Base-by-base conservation (phyloP, 2,329 filamentous ascomycete genomes). In the Cryphonectria parasitica region DNA sequence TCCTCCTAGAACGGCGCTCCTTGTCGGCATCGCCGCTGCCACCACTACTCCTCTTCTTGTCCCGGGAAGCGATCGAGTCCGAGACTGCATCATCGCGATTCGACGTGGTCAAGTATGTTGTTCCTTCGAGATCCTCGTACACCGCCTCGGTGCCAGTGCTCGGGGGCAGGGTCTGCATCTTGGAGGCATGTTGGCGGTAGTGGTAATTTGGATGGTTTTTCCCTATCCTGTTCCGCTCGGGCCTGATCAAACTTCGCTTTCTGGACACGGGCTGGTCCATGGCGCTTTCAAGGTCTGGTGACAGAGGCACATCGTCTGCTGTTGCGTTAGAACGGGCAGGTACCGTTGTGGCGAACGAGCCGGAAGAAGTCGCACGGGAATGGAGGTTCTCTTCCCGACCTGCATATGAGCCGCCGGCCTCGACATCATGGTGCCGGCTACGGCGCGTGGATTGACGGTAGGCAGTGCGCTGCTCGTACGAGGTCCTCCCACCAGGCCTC, bases 141-240 rank as follows among this genome's bases (percentile, higher is more conserved):
- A 97, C 89, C 2, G 95, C 94, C 76, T 98, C 95, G 76, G 97
- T 92, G 72, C 96, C 96, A 0, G 96, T 98, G 8, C 93, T 92
- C 0, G 96, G 98, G 0, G 97, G 96, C 74, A 94, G 86, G 6
- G 94, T 92, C 69, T 91, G 87, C 94, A 99, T 98, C 74, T 95
- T 92, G 76, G 94, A 92, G 13, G 97, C 94, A 88, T 97, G 95
- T 79, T 97, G 92, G 75, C 94, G 90, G 81, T 99, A 99, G 82
- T 98, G 89, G 78, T 98, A 99, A 80, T 98, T 97, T 19, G 95
- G 94, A 79, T 98, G 94, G 75, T 95, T 92, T 74, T 87, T 90
- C 75, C 95, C 92, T 75, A 97, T 93, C 75, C 92, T 89, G 77
- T 92, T 92, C 74, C 96, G 89, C 82, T 99, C 96, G 0, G 96